Conservation (phyloP, 2,329 filamentous ascomycete genomes). For the Coniochaeta sp. region DNA sequence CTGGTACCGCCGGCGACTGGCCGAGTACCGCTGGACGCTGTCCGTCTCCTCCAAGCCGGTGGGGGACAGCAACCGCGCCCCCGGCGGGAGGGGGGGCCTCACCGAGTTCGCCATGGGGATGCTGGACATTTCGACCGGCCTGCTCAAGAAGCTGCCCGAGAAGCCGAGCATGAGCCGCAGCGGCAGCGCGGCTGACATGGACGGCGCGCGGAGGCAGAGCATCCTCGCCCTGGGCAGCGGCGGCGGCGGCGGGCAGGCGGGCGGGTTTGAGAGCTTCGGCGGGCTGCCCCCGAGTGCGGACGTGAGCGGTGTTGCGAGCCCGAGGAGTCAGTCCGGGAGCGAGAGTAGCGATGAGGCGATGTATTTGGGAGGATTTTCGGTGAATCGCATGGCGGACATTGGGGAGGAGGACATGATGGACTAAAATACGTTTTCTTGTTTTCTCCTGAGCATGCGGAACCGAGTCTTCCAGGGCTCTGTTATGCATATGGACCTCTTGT, state of each 20-base stretch:
- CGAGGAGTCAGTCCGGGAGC: constrained; percentile 33
- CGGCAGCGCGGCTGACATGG: constrained; percentile 42
- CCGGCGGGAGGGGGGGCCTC: constrained; percentile 45
- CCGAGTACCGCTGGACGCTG: constrained; percentile 91
- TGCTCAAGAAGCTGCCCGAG: constrained; percentile 63
- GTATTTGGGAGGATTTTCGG: constrained; percentile 30
- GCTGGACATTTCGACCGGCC: constrained; percentile 62
- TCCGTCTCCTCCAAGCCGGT: constrained; percentile 70
- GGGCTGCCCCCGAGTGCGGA: constrained; percentile 36
- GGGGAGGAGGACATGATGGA: background rate
- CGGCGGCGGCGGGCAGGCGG: constrained; percentile 18
- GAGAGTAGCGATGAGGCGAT: constrained; percentile 51
- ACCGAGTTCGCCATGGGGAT: constrained; percentile 71
- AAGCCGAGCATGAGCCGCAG: constrained; percentile 59
- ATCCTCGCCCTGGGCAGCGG: constrained; percentile 24
- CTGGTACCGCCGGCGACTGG: constrained; percentile 79
- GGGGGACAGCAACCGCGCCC: background rate
- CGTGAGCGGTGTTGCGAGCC: constrained; percentile 44
- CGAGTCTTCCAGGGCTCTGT: too few relatives aligned
- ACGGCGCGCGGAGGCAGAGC: constrained; percentile 26
- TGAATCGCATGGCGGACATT: constrained; percentile 12
- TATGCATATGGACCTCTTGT: too few relatives aligned
- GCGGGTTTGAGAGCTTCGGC: constrained; percentile 26
- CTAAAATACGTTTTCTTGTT: background rate
- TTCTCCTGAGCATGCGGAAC: too few relatives aligned